Conservation (phyloP, 2,329 filamentous ascomycete species). For the Fusarium sp. region DNA sequence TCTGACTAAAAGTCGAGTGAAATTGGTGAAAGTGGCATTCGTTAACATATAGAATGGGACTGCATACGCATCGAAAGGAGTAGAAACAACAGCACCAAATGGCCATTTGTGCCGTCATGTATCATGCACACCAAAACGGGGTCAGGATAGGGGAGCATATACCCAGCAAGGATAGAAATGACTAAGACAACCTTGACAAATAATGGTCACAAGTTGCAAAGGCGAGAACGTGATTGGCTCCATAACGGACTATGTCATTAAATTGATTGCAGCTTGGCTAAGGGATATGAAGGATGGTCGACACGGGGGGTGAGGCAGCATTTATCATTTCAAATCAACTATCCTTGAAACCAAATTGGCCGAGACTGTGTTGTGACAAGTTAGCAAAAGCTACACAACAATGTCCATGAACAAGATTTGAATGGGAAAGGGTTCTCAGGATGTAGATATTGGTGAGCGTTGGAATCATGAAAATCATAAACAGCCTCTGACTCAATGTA, state of each 20-base stretch:
- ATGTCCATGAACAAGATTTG: not conserved
- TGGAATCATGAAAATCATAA: constrained; percentile 63
- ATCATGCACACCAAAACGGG: not conserved
- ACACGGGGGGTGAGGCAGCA: too few relatives aligned
- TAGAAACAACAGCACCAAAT: not conserved
- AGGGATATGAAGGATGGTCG: not conserved
- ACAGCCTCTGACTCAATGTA: constrained; percentile 62
- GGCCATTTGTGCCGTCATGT: not conserved
- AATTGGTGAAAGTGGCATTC: not conserved
- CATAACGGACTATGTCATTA: not conserved
- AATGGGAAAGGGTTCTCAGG: constrained; percentile 25
- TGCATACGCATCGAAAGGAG: not conserved
- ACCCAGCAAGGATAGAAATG: not conserved
- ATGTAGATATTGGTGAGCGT: constrained; percentile 52
- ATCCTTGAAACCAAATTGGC: too few relatives aligned
- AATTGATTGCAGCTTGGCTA: too few relatives aligned
- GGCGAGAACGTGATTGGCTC: not conserved
- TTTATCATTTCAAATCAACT: too few relatives aligned
- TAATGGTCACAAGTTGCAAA: not conserved
- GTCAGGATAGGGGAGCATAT: not conserved
- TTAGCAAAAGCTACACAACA: not conserved
- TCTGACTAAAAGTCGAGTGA: not conserved
- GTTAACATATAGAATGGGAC: not conserved
- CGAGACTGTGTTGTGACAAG: not conserved
- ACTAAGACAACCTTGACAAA: not conserved